Conservation (phyloP, 306 rosid species). For the Trifolium pratense region DNA sequence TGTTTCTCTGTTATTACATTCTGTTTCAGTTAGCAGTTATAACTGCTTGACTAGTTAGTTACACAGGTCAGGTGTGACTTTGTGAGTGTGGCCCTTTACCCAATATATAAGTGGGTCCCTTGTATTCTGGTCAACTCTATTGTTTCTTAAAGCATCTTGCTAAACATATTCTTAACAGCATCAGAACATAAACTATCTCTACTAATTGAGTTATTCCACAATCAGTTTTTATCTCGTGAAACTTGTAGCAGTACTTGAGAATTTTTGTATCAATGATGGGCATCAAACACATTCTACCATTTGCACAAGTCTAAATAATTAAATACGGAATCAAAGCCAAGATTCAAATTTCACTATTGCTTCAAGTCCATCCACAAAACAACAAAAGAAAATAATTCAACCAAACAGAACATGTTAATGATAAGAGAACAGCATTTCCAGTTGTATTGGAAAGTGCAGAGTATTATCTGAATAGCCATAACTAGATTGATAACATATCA, state of each 20-base stretch:
- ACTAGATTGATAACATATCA: slow-evolving; percentile 28
- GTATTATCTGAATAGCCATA: slow-evolving; percentile 32
- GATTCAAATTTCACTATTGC: slow-evolving; percentile 16
- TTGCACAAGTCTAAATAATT: slow-evolving; percentile 21
- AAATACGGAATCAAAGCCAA: slow-evolving; percentile 17
- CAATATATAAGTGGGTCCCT: not conserved
- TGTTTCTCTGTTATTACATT: not conserved
- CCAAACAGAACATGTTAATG: not conserved
- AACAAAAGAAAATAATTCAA: not conserved
- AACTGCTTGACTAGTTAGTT: not conserved
- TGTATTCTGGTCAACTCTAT: slow-evolving; percentile 19
- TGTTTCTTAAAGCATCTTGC: slow-evolving; percentile 24
- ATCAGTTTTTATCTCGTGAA: slow-evolving; percentile 15
- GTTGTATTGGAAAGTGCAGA: slow-evolving; percentile 5
- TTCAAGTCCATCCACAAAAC: not conserved
- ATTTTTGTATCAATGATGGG: not conserved
- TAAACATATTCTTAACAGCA: slow-evolving; percentile 26
- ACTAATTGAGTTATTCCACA: slow-evolving; percentile 23
- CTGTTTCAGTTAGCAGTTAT: not conserved
- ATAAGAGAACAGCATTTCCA: slow-evolving; percentile 7
- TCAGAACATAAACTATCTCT: slow-evolving; percentile 6
- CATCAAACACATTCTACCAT: slow-evolving; percentile 1
- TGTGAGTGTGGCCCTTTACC: not conserved
- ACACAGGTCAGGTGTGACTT: not conserved
- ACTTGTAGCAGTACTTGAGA: not conserved